A percentile compares a stretch with the other conserved stretches of the same genome.
Evolutionary conservation across 2,329 filamentous ascomycete species (phyloP).

Genomic region (Exophiala calicioides): DNA sequence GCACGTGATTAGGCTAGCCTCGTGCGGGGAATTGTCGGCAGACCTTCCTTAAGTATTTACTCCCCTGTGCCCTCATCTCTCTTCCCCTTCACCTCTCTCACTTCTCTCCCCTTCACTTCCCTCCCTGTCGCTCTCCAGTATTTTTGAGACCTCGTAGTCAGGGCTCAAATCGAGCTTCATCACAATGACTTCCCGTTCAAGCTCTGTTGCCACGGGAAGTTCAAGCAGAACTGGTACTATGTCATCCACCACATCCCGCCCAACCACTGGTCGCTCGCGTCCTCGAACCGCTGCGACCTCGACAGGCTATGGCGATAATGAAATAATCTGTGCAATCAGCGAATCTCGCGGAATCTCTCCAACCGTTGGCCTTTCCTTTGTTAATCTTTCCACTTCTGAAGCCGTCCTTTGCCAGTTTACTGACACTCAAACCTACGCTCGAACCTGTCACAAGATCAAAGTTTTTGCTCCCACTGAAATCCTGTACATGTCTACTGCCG

Average conservation of each 20-base stretch:
- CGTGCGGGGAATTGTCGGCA: constrained; percentile 14
- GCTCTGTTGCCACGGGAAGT: neutral
- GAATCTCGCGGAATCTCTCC: constrained; percentile 86
- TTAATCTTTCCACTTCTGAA: constrained; percentile 84
- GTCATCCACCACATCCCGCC: constrained; percentile 8
- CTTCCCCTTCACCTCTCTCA: too few relatives aligned
- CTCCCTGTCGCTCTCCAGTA: too few relatives aligned
- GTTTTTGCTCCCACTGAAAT: constrained; percentile 79
- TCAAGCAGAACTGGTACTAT: neutral
- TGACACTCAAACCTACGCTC: constrained; percentile 88
- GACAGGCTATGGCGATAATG: constrained; percentile 60
- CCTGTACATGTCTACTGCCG: constrained; percentile 72
- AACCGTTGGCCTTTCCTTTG: constrained; percentile 79
- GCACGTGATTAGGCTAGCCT: constrained; percentile 7
- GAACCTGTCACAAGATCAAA: constrained; percentile 81
- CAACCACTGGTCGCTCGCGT: constrained; percentile 29
- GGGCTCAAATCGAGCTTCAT: too few relatives aligned
- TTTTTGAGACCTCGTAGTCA: too few relatives aligned
- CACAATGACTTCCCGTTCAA: neutral
- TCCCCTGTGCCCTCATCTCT: too few relatives aligned
- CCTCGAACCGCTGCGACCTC: constrained; percentile 60
- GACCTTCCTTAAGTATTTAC: constrained; percentile 8
- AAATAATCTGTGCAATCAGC: constrained; percentile 82
- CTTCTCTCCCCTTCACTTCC: neutral
- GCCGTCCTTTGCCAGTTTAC: constrained; percentile 86